Evolutionary conservation across 306 rosid genomes (phyloP), one percentile per base, ranked within the genome.

Genomic region (Castanospermum australe): DNA sequence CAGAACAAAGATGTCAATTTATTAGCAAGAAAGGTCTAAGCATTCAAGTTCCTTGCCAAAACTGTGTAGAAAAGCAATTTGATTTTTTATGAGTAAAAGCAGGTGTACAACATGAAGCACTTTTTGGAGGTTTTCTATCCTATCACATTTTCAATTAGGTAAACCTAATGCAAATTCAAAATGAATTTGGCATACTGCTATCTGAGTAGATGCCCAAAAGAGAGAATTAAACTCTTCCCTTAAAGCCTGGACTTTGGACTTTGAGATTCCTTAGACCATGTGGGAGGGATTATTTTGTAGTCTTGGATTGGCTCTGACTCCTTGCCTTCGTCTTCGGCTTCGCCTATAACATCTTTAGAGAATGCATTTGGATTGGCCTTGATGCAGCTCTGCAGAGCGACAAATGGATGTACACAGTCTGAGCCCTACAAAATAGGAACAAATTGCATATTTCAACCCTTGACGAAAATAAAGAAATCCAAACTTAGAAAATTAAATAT

Each of bases 331-430:
- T 81, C 92, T 75, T 75, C 91, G 68, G 79, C 92, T 75, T 74
- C 90, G 0, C 81, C 92, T 54, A 88, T 77, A 73, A 84, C 17
- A 62, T 87, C 92, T 73, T 87, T 83, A 12, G 98, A 89, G 80
- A 94, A 94, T 8, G 95, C 94, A 80, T 87, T 41, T 41, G 98
- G 99, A 78, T 95, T 85, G 74, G 91, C 92, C 86, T 91, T 95
- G 82, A 95, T 92, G 86, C 97, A 95, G 67, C 85, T 90, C 89
- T 95, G 98, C 85, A 95, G 83, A 56, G 90, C 89, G 65, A 95
- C 88, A 72, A 95, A 92, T 30, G 97, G 96, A 71, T 84, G 86
- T 79, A 92, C 95, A 60, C 98, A 95, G 84, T 90, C 98, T 24
- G 98, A 95, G 52, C 99, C 99, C 95, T 94, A 22, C 76, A 81